These are phyloP conservation scores for Hyparrhenia diplandra DNA, from an alignment of 176 grass and related monocot genomes.

Conservation along the genomic window DNA sequence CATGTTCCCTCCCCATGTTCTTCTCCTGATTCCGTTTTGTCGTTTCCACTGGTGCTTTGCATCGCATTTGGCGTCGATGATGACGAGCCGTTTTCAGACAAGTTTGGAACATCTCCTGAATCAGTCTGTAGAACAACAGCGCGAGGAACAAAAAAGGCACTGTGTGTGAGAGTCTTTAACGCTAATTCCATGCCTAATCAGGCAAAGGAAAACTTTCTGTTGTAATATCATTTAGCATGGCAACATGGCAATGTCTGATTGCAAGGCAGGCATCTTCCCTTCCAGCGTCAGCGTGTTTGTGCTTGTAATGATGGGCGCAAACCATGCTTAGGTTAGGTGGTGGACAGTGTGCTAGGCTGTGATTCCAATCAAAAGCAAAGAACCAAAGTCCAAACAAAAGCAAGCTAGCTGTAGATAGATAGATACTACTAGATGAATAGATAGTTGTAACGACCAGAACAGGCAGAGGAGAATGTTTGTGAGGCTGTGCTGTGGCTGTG, in stretches of 20 bases:
- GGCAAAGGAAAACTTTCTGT: not conserved
- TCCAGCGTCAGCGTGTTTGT: not conserved
- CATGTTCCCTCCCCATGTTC: constrained; percentile 34
- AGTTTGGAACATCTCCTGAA: not conserved
- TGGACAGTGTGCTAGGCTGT: constrained; percentile 3
- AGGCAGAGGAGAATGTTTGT: not conserved
- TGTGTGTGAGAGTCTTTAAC: not conserved
- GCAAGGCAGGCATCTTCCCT: not conserved
- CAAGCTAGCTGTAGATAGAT: constrained; percentile 10
- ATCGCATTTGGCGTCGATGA: not conserved
- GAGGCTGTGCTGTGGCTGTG: not conserved
- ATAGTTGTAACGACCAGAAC: not conserved
- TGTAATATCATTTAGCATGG: not conserved
- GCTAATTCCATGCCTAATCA: not conserved
- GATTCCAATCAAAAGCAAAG: constrained; percentile 18
- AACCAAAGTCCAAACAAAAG: constrained; percentile 27
- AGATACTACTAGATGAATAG: not conserved
- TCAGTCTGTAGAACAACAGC: not conserved
- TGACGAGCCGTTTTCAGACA: not conserved
- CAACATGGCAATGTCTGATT: not conserved
- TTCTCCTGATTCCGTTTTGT: constrained; percentile 17
- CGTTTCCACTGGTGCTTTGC: constrained; percentile 1
- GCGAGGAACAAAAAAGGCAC: not conserved
- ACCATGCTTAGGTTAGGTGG: constrained; percentile 23
- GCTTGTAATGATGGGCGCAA: constrained; percentile 30